Base-by-base conservation (phyloP, 2,329 filamentous ascomycete genomes). In the Colletotrichum agaves region DNA sequence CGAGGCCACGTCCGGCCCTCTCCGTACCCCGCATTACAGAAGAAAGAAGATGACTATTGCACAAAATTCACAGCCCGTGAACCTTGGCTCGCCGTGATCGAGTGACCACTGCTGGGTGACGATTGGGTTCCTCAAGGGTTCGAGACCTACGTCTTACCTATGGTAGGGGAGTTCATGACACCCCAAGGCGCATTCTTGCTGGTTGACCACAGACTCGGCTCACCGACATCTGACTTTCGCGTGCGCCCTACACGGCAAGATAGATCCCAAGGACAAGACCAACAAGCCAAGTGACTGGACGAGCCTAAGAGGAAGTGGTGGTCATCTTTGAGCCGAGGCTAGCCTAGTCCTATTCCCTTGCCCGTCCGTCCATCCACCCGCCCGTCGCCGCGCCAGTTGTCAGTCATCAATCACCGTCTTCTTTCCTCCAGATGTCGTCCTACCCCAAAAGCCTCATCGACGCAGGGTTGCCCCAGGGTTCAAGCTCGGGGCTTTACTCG, bases 301-400 rank as follows among this genome's bases (percentile, higher is more conserved):
- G 5, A 15, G 17, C 8, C 23, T 31, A 23, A 6, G 13, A 31
- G 43, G 11, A n/a, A 15, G 27, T 19, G 47, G 47, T 52, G 47
- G 47, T 53, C 33, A 21, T 39, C 33, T 19, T 53, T 53, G 31
- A 37, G 50, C 50, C 50, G 50, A 53, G 33, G 50, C 31, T 53
- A 53, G 31, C 50, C 50, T 53, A 53, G 50, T 39, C 17, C 23
- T 33, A 12, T 27, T 39, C 31, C 39, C 35, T 33, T 21, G 8
- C 50, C 50, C 23, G 4, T 49, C 46, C 31, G n/a, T 27, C 44
- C 21, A 21, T 49, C 21, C 17, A 10, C 37, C 31, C 11, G 44
- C 19, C 11, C 35, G 35, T 11, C 35, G 21, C 33, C 10, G 13
- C 17, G 47, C 47, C 47, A 52, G 47, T 31, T 52, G 47, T 19